Base-by-base conservation (phyloP, 495 filamentous ascomycete genomes). In the Entonaema liquescens region DNA sequence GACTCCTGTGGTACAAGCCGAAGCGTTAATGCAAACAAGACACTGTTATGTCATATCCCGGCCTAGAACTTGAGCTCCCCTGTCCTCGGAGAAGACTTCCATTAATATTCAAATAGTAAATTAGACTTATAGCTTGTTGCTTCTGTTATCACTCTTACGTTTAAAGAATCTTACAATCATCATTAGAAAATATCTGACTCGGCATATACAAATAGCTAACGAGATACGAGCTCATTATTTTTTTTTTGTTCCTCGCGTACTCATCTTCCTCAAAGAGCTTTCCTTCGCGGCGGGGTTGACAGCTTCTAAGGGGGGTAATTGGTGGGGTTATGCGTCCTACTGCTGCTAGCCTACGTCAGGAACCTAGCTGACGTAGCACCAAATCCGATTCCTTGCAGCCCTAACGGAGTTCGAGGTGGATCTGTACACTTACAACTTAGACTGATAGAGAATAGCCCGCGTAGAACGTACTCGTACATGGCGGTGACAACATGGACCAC, bases 31-130 rank as follows among this genome's bases (percentile, higher is more conserved):
- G 47, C 58, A 62, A 52, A 17, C 49, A 17, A 55, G 21, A n/a
- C 40, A 19, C 42, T 59, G 17, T 59, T 68, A 72, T 72, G 70
- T 68, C 70, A 72, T 68, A 72, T 53, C 33, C 36, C 58, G 67
- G 68, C 42, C 57, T 42, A 28, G 47, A 38, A 65, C 40, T 13
- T 38, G 31, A 64, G 55, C 49, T 67, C 53, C 58, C 44, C 35
- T 17, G 25, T 31, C 44, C 55, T 50, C 21, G 21, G 17, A 15
- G n/a, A 25, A 33, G 19, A 26, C 35, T 26, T 15, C 25, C 13
- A 49, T 49, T 50, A 35, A 38, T 35, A 40, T 42, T 21, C n/a
- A 56, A 61, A 64, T 63, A 59, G 59, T 44, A 35, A 54, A 52
- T 33, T 50, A 38, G 8, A 21, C 17, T 9, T 57, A 35, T 8